Base-by-base conservation (phyloP, 2,329 filamentous ascomycete species). In the Tolypocladium capitatum region DNA sequence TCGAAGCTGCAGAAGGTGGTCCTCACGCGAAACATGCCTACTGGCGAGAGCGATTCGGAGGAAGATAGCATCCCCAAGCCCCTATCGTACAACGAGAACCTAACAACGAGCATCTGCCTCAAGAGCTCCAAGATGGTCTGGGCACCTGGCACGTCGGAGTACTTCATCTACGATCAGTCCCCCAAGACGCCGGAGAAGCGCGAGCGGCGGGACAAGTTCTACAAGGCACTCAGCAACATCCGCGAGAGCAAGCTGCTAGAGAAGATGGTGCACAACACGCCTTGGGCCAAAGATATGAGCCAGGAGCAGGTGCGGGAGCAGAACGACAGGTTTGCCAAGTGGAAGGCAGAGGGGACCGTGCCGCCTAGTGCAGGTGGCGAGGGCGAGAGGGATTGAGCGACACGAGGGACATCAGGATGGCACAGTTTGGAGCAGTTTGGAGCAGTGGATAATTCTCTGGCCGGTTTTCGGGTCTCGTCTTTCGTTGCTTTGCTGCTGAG, bases 71-170 rank as follows among this genome's bases (percentile, higher is more conserved):
- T 75, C 41, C 77, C 78, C 44, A 80, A 81, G 58, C 69, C 75
- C 10, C 56, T 85, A 6, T 70, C 76, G 5, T 82, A 78, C 55
- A 69, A 79, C 49, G 85, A 90, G 57, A 78, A 82, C 18, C 67
- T 91, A 36, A 75, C 80, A 11, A 76, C 88, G 38, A 80, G 83
- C 51, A 84, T 91, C 59, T 88, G 83, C 57, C 75, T 87, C 14
- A 85, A 84, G 63, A 86, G 80, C 48, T 88, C 84, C 60, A 85
- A 86, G 66, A 83, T 91, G 59, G 72, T 86, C n/a, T 90, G 84
- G 69, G 80, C 81, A 48, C 77, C 83, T 1, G 74, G 74, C 30
- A 86, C 83, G 20, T 75, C 74, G 7, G 86, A 90, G 58, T 86
- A 76, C 66, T 85, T 78, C 52, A 66, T 85, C 61, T 88, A 83